Evolutionary conservation across 2,329 filamentous ascomycete species (phyloP).

Genomic region (Colletotrichum ledebouriae): DNA sequence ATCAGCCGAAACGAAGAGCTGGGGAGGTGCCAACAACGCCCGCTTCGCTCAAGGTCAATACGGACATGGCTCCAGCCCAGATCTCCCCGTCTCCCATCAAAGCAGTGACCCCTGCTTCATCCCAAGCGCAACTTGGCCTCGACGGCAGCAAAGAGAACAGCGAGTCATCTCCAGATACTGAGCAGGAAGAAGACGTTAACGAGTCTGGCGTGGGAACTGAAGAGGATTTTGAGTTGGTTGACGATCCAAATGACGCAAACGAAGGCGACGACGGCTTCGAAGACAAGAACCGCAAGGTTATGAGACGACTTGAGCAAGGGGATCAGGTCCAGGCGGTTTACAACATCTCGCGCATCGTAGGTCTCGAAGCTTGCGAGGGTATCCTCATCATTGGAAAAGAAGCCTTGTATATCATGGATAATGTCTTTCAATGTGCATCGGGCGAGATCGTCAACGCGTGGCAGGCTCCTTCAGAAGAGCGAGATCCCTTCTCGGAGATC

Average conservation of each 20-base stretch:
- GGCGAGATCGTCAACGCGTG: slow-evolving; percentile 97
- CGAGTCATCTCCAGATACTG: slow-evolving; percentile 44
- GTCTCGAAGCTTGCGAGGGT: slow-evolving; percentile 93
- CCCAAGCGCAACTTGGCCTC: slow-evolving; percentile 42
- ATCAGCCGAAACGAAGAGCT: slow-evolving; percentile 83
- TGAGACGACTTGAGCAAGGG: slow-evolving; percentile 90
- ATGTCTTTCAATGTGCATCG: slow-evolving; percentile 94
- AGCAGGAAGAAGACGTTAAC: slow-evolving; percentile 46
- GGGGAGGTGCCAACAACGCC: slow-evolving; percentile 36
- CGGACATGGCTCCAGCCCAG: slow-evolving; percentile 34
- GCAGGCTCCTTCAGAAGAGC: slow-evolving; percentile 92
- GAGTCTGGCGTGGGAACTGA: slow-evolving; percentile 66
- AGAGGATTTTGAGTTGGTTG: slow-evolving; percentile 95
- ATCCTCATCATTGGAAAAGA: slow-evolving; percentile 94
- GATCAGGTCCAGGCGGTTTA: slow-evolving; percentile 94
- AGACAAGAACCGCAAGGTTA: slow-evolving; percentile 98
- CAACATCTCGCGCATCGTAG: slow-evolving; percentile 95
- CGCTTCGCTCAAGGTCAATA: slow-evolving; percentile 43
- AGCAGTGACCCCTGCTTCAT: slow-evolving; percentile 44
- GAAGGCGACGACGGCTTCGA: slow-evolving; percentile 85
- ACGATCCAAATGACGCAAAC: slow-evolving; percentile 88
- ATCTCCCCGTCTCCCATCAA: slow-evolving; percentile 43
- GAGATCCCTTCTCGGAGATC: slow-evolving; percentile 95
- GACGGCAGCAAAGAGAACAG: slow-evolving; percentile 37
- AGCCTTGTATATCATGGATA: slow-evolving; percentile 93